A percentile compares a stretch with the other conserved stretches of the same genome.
phyloP scores from a whole-genome alignment of 371 early-diverging fungal genomes.

The Actinomortierella ambigua region DNA sequence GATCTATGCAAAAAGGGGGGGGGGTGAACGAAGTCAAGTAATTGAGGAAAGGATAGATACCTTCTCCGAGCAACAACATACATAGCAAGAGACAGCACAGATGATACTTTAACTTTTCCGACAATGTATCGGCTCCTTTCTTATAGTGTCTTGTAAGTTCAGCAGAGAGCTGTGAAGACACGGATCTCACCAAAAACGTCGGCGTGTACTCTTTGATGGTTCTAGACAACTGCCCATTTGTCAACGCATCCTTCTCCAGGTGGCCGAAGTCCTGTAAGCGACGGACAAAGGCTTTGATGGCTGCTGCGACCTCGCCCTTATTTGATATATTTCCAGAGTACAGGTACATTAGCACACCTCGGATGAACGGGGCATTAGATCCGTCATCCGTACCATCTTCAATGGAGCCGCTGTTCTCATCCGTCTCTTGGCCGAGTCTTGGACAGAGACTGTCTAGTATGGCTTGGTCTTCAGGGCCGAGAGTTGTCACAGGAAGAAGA shows the following conservation, averaged over 20 bases:
- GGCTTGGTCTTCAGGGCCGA: not conserved
- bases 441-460: conserved; percentile 9
- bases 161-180: conserved; percentile 18
- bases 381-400: conserved; percentile 12
- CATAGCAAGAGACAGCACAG: not conserved
- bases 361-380: conserved; percentile 7
- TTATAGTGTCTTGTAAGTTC: conserved; percentile 13
- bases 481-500: not conserved
- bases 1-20: conserved; percentile 5
- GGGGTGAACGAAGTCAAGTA: not conserved
- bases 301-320: not conserved
- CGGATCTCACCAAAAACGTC: conserved; percentile 6
- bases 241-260: conserved; percentile 8
- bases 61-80: conserved; percentile 2
- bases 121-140: conserved; percentile 3
- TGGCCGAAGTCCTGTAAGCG: conserved; percentile 9
- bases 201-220: conserved; percentile 13
- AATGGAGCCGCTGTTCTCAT: not conserved
- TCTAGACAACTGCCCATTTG: too few relatives aligned
- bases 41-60: conserved; percentile 1
- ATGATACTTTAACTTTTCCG: conserved; percentile 12
- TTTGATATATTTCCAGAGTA: conserved; percentile 13
- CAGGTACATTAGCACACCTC: conserved; percentile 8
- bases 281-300: conserved; percentile 10
- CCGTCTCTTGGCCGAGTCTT: not conserved